phyloP scores from a whole-genome alignment of 805 yeast species.

The Candida loeiensis region DNA sequence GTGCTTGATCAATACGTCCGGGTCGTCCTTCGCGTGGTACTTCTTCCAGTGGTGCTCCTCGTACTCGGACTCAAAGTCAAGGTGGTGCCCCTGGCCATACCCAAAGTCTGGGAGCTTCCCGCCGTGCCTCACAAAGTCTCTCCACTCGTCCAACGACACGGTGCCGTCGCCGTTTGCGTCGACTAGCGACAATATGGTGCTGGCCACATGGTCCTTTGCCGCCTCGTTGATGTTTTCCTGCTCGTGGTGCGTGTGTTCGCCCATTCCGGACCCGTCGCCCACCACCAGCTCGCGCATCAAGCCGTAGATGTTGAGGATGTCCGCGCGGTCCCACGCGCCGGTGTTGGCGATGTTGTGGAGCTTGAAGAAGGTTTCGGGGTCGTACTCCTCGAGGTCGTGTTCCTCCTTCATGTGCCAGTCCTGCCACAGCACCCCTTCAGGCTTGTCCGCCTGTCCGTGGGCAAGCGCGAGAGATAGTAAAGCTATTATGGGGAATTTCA shows the following conservation, averaged over 20 bases:
- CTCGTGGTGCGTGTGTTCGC: constrained; percentile 61
- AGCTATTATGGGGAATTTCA: background rate
- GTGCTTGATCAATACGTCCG: constrained; percentile 75
- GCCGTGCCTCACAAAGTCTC: constrained; percentile 55
- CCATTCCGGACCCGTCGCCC: constrained; percentile 90
- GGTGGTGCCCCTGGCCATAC: constrained; percentile 90
- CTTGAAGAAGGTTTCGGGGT: constrained; percentile 70
- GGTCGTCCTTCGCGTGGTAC: constrained; percentile 72
- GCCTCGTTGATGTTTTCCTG: constrained; percentile 52
- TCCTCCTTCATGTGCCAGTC: constrained; percentile 90
- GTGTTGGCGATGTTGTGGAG: constrained; percentile 69
- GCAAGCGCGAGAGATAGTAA: background rate
- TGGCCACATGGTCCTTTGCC: constrained; percentile 52
- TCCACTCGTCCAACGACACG: constrained; percentile 68
- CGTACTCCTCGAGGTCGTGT: constrained; percentile 73
- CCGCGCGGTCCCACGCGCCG: constrained; percentile 54
- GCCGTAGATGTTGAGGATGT: constrained; percentile 81
- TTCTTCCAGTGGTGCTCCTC: constrained; percentile 94
- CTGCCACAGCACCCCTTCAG: constrained; percentile 65
- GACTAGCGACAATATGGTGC: constrained; percentile 52
- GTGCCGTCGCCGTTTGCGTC: constrained; percentile 66
- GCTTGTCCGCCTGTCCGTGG: constrained; percentile 20
- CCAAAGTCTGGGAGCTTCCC: constrained; percentile 88
- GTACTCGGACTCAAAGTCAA: constrained; percentile 89
- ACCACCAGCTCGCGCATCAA: constrained; percentile 64